Percentiles rank a stretch among this genome's conserved stretches.
Evolutionary conservation across 805 yeast genomes (phyloP).

Genomic region (Wickerhamiella parazyma): DNA sequence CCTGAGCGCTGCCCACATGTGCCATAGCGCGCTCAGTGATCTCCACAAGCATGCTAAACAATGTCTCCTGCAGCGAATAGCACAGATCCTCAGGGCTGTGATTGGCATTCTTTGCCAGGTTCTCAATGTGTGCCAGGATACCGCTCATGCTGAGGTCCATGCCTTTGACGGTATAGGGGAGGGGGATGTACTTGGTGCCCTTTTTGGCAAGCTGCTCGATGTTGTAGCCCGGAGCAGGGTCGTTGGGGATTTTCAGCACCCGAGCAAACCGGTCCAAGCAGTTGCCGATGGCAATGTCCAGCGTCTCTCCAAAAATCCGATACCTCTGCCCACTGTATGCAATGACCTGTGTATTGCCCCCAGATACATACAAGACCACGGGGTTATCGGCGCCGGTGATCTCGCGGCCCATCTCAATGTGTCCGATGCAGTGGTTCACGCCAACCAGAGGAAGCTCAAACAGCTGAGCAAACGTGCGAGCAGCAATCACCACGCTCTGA

Average conservation of each 20-base stretch:
- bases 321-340: conserved; percentile 90
- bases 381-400: conserved; percentile 98
- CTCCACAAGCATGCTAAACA: conserved; percentile 93
- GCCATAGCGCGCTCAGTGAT: conserved; percentile 98
- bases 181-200: conserved; percentile 43
- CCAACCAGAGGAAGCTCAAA: conserved; percentile 84
- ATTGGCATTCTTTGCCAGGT: conserved; percentile 37
- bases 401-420: conserved; percentile 97
- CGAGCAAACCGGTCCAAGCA: conserved; percentile 94
- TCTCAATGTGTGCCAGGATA: conserved; percentile 72
- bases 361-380: conserved; percentile 91
- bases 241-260: conserved; percentile 72
- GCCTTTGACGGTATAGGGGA: conserved; percentile 96
- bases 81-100: conserved; percentile 74
- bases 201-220: conserved; percentile 82
- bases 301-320: conserved; percentile 97
- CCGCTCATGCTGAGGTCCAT: conserved; percentile 98
- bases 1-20: conserved; percentile 80
- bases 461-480: conserved; percentile 66
- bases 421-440: conserved; percentile 96
- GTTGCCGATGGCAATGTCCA: conserved; percentile 95
- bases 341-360: conserved; percentile 96
- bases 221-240: conserved; percentile 95
- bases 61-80: conserved; percentile 79
- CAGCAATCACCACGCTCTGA: conserved; percentile 84